Percentiles rank a stretch among this genome's conserved stretches.
Evolutionary conservation across 2,329 filamentous ascomycete genomes (phyloP).

Genomic region (Calonectria montana): DNA sequence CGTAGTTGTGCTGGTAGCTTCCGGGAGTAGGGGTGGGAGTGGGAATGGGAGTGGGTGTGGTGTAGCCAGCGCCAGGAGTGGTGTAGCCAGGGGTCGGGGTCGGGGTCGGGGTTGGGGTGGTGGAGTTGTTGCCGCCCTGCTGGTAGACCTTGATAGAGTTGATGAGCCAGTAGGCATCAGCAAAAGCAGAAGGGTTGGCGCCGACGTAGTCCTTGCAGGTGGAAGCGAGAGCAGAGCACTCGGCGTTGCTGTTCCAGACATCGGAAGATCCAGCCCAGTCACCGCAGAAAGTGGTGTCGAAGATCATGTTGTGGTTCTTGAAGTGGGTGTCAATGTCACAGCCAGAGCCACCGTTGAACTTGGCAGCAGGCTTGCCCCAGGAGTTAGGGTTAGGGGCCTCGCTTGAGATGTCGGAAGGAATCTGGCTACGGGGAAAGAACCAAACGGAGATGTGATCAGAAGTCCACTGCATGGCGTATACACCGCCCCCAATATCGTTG

Average conservation of each 20-base stretch:
- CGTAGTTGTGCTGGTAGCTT: not conserved
- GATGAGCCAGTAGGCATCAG: conserved; percentile 81
- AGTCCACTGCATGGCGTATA: conserved; percentile 84
- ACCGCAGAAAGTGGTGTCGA: conserved; percentile 89
- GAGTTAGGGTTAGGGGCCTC: conserved; percentile 70
- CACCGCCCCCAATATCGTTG: conserved; percentile 75
- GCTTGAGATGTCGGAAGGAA: conserved; percentile 72
- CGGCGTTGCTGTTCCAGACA: conserved; percentile 69
- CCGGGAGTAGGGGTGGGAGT: not conserved
- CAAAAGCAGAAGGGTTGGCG: conserved; percentile 76
- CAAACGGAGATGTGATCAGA: conserved; percentile 77
- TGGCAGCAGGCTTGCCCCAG: conserved; percentile 78
- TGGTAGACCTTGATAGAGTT: conserved; percentile 75
- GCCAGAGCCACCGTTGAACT: conserved; percentile 72
- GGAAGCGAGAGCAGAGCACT: conserved; percentile 69
- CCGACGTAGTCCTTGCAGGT: conserved; percentile 80
- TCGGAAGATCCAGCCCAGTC: conserved; percentile 77
- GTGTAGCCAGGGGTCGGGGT: conserved; percentile 16
- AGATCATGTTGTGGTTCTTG: conserved; percentile 77
- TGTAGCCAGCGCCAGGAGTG: conserved; percentile 7
- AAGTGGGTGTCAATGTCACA: conserved; percentile 82
- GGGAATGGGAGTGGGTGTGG: not conserved
- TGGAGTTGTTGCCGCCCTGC: conserved; percentile 28
- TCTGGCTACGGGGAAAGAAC: conserved; percentile 78
- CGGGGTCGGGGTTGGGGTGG: conserved; percentile 15